Conservation (phyloP, 129 eudicot genomes). For the Artemisia tridentata region DNA sequence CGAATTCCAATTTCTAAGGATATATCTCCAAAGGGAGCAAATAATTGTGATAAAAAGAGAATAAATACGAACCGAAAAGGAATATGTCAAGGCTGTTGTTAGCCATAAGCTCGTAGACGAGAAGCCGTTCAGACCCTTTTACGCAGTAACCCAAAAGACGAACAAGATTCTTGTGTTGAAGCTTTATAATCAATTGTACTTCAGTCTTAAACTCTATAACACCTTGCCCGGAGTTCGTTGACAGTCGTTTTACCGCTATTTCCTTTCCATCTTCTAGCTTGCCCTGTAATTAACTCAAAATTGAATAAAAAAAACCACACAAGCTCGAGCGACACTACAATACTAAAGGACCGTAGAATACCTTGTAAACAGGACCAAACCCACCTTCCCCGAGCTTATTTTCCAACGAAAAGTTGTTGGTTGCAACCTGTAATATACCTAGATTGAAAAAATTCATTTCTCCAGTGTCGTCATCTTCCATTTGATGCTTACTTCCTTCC, state of each 20-base stretch:
- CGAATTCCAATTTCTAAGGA: neutral
- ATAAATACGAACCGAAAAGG: conserved; percentile 33
- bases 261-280: conserved; percentile 37
- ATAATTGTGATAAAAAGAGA: neutral
- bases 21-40: neutral
- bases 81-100: conserved; percentile 49
- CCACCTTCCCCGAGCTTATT: conserved; percentile 40
- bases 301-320: too few species aligned
- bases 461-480: conserved; percentile 27
- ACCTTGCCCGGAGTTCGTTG: conserved; percentile 53
- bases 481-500: neutral
- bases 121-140: conserved; percentile 49
- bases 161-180: conserved; percentile 49
- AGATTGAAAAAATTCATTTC: conserved; percentile 26
- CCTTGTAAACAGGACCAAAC: conserved; percentile 21
- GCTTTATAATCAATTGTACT: conserved; percentile 40
- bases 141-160: conserved; percentile 43
- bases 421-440: conserved; percentile 22
- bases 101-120: conserved; percentile 51
- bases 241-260: conserved; percentile 50
- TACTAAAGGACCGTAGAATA: neutral
- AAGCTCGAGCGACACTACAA: too few species aligned
- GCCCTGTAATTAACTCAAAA: conserved; percentile 7
- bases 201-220: conserved; percentile 51
- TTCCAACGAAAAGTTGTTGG: conserved; percentile 32